These are phyloP conservation scores for Spathaspora sp. DNA, from an alignment of 805 yeast genomes.

Conservation along the genomic window DNA sequence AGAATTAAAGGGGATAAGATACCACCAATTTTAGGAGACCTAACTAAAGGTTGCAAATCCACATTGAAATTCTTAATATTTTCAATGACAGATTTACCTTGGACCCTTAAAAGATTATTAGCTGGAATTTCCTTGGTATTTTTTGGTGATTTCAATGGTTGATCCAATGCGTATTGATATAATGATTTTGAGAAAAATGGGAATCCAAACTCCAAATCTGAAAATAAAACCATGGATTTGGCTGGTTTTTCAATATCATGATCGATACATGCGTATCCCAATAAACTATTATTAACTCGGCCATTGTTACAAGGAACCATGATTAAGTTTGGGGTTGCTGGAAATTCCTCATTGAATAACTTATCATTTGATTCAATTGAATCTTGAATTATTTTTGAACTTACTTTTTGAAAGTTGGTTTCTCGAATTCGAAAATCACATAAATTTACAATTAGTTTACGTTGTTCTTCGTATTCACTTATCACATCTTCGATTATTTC, in stretches of 20 bases:
- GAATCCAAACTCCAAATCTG: constrained; percentile 14
- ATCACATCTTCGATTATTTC: constrained; percentile 5
- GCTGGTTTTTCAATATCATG: background rate
- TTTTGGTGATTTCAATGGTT: background rate
- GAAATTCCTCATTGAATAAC: constrained; percentile 8
- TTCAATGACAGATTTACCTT: background rate
- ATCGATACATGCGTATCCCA: constrained; percentile 11
- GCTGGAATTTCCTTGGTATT: background rate
- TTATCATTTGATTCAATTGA: constrained; percentile 1
- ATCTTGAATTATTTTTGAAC: background rate
- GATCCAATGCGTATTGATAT: constrained; percentile 10
- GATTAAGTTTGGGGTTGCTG: constrained; percentile 13
- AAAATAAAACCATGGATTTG: constrained; percentile 10
- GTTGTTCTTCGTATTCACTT: constrained; percentile 4
- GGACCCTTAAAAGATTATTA: background rate
- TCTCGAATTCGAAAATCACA: constrained; percentile 14
- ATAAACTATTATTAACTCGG: constrained; percentile 3
- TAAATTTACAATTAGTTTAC: constrained; percentile 14
- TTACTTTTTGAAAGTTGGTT: background rate
- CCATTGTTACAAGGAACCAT: constrained; percentile 9
- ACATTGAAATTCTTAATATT: background rate
- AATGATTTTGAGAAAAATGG: constrained; percentile 15
- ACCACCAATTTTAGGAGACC: background rate
- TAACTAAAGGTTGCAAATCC: too few relatives aligned
- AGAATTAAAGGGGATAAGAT: background rate